These are phyloP conservation scores for Geotrichum cucujoidarum DNA, from an alignment of 1,139 yeast genomes.

Conservation along the genomic window DNA sequence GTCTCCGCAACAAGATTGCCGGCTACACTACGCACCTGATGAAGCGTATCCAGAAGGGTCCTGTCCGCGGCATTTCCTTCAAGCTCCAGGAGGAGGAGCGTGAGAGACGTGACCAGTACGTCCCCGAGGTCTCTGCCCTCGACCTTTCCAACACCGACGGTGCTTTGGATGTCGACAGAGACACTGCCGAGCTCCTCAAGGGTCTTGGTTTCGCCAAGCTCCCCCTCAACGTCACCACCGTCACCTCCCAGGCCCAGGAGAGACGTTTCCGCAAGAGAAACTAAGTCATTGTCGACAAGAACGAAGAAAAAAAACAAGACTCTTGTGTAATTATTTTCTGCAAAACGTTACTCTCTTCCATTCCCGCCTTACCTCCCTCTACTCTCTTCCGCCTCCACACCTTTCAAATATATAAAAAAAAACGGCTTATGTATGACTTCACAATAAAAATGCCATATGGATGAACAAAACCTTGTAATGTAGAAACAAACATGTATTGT, in stretches of 20 bases:
- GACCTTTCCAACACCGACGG: slow-evolving; percentile 94
- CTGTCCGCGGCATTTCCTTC: slow-evolving; percentile 99
- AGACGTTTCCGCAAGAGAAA: slow-evolving; percentile 95
- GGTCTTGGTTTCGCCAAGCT: slow-evolving; percentile 87
- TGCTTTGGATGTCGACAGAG: slow-evolving; percentile 96
- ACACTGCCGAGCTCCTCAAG: slow-evolving; percentile 95
- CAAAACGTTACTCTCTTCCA: not conserved
- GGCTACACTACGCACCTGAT: slow-evolving; percentile 99
- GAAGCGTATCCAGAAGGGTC: slow-evolving; percentile 99
- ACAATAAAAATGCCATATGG: not conserved
- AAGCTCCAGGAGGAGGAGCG: slow-evolving; percentile 99
- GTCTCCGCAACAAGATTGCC: slow-evolving; percentile 99
- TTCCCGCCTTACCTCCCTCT: no score
- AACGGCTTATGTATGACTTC: not conserved
- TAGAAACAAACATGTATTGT: not conserved
- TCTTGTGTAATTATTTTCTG: no score
- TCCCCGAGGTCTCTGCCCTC: slow-evolving; percentile 99
- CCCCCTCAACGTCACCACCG: slow-evolving; percentile 86
- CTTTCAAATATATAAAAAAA: not conserved
- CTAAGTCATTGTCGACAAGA: slow-evolving; percentile 38
- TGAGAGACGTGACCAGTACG: slow-evolving; percentile 99
- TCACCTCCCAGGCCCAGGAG: slow-evolving; percentile 87
- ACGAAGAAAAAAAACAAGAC: slow-evolving; percentile 4
- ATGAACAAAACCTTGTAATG: not conserved
- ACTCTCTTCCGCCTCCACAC: not conserved